Evolutionary conservation across 352 stramenopile species (phyloP), one percentile per base, ranked within the genome.

Genomic region (Globisporangium abappressorium): DNA sequence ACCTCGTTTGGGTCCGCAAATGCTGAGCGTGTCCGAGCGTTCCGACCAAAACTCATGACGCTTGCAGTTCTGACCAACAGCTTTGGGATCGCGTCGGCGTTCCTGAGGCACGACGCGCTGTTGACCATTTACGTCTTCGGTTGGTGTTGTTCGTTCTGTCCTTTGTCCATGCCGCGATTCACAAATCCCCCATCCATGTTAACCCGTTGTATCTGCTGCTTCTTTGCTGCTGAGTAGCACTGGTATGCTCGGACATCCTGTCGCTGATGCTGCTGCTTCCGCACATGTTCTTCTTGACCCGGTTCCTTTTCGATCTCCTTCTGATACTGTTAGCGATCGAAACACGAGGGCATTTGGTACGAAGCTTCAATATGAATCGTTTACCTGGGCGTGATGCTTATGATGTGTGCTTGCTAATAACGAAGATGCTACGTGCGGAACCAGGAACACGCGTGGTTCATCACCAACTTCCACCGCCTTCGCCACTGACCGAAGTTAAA

Each of bases 391-490:
- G 41, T 12, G 3, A 28, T 47, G 11, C 22, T 47, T 62, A 62
- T n/a, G 3, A 66, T 24, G 33, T 49, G 18, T 11, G 15, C 43
- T 49, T 22, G 5, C 38, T 41, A 34, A 60, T 18, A 24, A 55
- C 24, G 24, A 2, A 38, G 28, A 36, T 66, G 26, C 28, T 51
- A 30, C 11, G 15, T 20, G 5, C 5, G 28, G 22, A 41, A 57
- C 8, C 64, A 91, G 83, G 75, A 79, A 8, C 74, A 82, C 24
- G 55, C 75, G 53, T 91, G 81, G 81, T 89, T 91, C 65, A 69
- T 89, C 49, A 87, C 76, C 57, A 87, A 73, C 38, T 91, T 91
- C 63, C 83, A 89, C 57, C 81, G 78, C 0, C 70, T 89, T 20
- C 79, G 80, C 7, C 78, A 77, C 58, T 76, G 41, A 73, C 12